A percentile compares a stretch with the other conserved stretches of the same genome.
Conservation (phyloP, 805 yeast species). For the Yarrowia keelungensis region DNA sequence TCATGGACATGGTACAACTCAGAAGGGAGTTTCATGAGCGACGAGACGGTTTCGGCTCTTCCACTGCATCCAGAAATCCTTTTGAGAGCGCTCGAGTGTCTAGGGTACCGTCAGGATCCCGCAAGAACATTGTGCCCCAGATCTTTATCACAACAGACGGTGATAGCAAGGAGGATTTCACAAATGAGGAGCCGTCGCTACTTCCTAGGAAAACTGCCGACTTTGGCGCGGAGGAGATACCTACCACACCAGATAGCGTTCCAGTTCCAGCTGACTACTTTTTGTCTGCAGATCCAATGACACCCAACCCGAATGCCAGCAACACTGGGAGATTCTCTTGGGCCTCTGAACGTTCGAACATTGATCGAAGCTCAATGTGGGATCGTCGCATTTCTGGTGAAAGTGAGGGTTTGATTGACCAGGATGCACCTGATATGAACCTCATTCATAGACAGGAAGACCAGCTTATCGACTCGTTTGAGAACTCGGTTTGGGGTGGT, state of each 20-base stretch:
- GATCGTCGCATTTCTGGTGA: conserved; percentile 10
- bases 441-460: conserved; percentile 28
- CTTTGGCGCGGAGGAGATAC: conserved; percentile 10
- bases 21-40: conserved; percentile 25
- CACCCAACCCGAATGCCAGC: conserved; percentile 18
- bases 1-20: conserved; percentile 41
- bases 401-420: conserved; percentile 1
- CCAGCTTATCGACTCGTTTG: conserved; percentile 32
- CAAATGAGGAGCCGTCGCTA: conserved; percentile 8
- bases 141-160: conserved; percentile 9
- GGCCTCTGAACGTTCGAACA: conserved; percentile 15
- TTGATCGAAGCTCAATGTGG: conserved; percentile 10
- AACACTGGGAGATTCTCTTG: conserved; percentile 15
- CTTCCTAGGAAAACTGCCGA: conserved; percentile 25
- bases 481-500: conserved; percentile 43
- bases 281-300: conserved; percentile 20
- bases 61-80: conserved; percentile 5
- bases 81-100: conserved; percentile 5
- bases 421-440: conserved; percentile 1
- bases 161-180: conserved; percentile 17
- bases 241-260: conserved; percentile 18
- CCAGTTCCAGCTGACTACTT: conserved; percentile 14
- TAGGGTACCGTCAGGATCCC: not conserved
- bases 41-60: not conserved
- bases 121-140: conserved; percentile 26